phyloP scores from a whole-genome alignment of 352 stramenopile genomes.

The Pythium guiyangense region DNA sequence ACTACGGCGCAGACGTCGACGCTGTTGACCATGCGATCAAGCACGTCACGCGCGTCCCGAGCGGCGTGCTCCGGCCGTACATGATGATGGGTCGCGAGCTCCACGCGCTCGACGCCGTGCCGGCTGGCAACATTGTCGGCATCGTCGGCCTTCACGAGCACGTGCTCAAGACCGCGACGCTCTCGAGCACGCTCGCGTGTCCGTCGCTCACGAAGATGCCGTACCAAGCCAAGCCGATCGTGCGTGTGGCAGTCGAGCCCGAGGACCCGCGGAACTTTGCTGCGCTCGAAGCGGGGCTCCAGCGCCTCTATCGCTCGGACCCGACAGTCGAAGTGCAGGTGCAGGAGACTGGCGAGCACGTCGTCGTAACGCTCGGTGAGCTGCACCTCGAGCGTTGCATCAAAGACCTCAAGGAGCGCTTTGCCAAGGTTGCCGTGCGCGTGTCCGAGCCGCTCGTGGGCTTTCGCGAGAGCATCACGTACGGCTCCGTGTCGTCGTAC shows the following conservation, averaged over 20 bases:
- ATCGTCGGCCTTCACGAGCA: constrained; percentile 84
- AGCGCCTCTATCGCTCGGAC: constrained; percentile 90
- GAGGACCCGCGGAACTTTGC: constrained; percentile 84
- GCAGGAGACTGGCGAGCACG: constrained; percentile 87
- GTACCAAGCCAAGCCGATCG: constrained; percentile 90
- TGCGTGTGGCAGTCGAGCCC: constrained; percentile 89
- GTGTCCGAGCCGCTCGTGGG: constrained; percentile 85
- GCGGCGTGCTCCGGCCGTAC: constrained; percentile 64
- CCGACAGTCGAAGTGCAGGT: constrained; percentile 91
- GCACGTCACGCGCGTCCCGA: constrained; percentile 53
- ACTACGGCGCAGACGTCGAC: constrained; percentile 27
- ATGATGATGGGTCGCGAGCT: constrained; percentile 93
- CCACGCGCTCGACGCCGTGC: constrained; percentile 64
- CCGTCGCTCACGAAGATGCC: constrained; percentile 87
- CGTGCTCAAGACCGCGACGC: constrained; percentile 89
- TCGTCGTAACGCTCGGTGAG: constrained; percentile 88
- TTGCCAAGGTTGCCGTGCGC: constrained; percentile 79
- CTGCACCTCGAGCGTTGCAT: constrained; percentile 91
- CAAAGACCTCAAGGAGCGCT: constrained; percentile 87
- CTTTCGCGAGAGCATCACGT: constrained; percentile 83
- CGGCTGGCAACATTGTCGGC: constrained; percentile 88
- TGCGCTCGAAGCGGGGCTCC: constrained; percentile 80
- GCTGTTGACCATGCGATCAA: constrained; percentile 27
- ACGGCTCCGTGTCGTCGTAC: constrained; percentile 47
- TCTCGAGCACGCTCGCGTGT: constrained; percentile 74